Evolutionary conservation across 108 stramenopile genomes (phyloP), one percentile per base, ranked within the genome.

Genomic region (Nitzschia putrida): DNA sequence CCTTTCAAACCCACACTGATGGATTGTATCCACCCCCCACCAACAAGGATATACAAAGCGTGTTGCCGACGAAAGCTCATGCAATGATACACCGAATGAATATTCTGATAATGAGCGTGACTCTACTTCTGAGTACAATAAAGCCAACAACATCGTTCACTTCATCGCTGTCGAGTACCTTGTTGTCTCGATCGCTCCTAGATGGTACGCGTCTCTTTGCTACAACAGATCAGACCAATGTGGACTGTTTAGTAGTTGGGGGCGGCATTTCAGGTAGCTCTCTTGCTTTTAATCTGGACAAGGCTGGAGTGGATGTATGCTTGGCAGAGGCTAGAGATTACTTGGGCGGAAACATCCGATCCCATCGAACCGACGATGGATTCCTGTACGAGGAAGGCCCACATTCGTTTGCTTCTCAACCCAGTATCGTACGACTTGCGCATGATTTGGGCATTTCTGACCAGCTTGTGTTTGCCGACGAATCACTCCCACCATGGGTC

Each of bases 331-430:
- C 83, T 21, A 77, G 85, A 7, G 80, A 89, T 51, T 86, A 88
- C 54, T 77, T 97, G 37, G 98, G 98, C 0, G 98, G 98, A 50
- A 97, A 97, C 83, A 91, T 97, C 44, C 93, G 86, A 53, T 92
- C 91, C 24, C 74, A 83, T 25, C 60, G 55, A 18, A 85, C 82
- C 24, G 69, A 84, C 2, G 95, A 94, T 53, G 96, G 88, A 14
- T 98, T 97, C 72, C 51, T 96, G 9, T 98, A 92, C 91, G 97
- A 98, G 74, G 91, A 95, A 71, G 98, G 98, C 7, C 97, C 98
- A 49, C 97, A 97, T 74, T 87, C 88, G 12, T 98, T 95, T 80
- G 91, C 90, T 45, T 87, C 97, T 23, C 89, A 89, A 24, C 92
- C 96, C 8, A 82, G 84, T 64, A 95, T 97, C 49, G 79, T 96